Evolutionary conservation across 441 rosid species (phyloP).

Genomic region (Breynia disticha): DNA sequence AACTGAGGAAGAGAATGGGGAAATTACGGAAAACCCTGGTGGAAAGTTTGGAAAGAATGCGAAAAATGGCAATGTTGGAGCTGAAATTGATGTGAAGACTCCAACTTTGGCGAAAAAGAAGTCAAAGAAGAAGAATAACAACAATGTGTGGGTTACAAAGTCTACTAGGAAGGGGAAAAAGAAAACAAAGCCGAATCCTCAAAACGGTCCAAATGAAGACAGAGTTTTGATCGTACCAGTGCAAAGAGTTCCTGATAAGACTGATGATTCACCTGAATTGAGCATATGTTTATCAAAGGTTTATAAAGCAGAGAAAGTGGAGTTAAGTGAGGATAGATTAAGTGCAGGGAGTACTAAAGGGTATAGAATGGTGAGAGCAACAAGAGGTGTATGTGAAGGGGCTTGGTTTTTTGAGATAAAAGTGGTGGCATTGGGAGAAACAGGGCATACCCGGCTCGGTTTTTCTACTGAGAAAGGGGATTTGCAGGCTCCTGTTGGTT

Average conservation of each 20-base stretch:
- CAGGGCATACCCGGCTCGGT: conserved; percentile 88
- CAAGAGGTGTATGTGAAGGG: conserved; percentile 83
- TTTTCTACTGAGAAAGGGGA: conserved; percentile 96
- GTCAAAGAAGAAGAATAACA: conserved; percentile 77
- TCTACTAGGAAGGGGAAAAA: conserved; percentile 87
- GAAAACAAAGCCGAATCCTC: conserved; percentile 57
- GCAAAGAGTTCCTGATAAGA: conserved; percentile 70
- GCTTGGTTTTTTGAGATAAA: conserved; percentile 95
- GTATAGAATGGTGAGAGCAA: conserved; percentile 93
- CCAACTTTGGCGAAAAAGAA: conserved; percentile 31
- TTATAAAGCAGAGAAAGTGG: conserved; percentile 95
- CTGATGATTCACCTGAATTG: conserved; percentile 61
- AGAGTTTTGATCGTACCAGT: conserved; percentile 64
- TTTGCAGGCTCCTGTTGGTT: conserved; percentile 94
- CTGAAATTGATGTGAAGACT: conserved; percentile 2
- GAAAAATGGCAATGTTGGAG: conserved; percentile 6
- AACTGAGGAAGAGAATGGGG: conserved; percentile 14
- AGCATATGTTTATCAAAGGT: conserved; percentile 71
- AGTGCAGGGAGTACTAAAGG: conserved; percentile 88
- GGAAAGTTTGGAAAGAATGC: conserved; percentile 14
- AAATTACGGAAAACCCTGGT: conserved; percentile 7
- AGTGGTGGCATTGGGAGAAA: conserved; percentile 63
- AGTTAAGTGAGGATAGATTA: conserved; percentile 69
- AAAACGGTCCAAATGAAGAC: conserved; percentile 52
- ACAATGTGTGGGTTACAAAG: conserved; percentile 75